Evolutionary conservation across 192 early-diverging fungal genomes (phyloP).

Genomic region (Coemansia sp.): DNA sequence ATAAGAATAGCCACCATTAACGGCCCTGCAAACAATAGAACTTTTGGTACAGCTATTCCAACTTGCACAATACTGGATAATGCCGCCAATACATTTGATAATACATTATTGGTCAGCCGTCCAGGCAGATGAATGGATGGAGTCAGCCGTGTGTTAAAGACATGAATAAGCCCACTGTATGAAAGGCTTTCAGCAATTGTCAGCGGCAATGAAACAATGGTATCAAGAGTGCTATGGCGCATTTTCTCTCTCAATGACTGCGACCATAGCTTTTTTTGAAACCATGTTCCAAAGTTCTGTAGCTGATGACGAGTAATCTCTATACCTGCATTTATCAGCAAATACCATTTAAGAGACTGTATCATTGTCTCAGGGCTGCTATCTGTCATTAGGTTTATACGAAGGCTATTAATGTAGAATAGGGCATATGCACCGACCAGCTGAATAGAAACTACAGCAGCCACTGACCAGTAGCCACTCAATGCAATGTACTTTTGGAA

Average conservation of each 20-base stretch:
- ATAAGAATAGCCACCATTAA: background rate
- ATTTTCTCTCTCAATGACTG: background rate
- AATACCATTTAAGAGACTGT: slow-evolving; percentile 25
- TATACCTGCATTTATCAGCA: slow-evolving; percentile 20
- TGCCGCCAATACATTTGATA: background rate
- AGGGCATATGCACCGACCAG: slow-evolving; percentile 8
- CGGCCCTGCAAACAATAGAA: background rate
- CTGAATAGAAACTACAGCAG: slow-evolving; percentile 7
- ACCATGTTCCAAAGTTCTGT: background rate
- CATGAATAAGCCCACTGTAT: too few species aligned
- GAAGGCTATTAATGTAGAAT: slow-evolving; percentile 17
- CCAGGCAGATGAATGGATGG: background rate
- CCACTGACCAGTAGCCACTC: slow-evolving; percentile 19
- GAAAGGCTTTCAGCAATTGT: slow-evolving; percentile 14
- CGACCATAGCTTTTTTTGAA: slow-evolving; percentile 6
- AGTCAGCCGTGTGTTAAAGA: too few species aligned
- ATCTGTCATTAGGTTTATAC: slow-evolving; percentile 26
- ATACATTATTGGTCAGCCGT: background rate
- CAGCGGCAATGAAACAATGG: slow-evolving; percentile 10
- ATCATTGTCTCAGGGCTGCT: slow-evolving; percentile 20
- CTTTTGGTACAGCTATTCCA: background rate
- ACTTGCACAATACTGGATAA: background rate
- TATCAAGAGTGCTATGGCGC: background rate
- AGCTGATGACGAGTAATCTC: slow-evolving; percentile 15
- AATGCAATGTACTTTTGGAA: slow-evolving; percentile 4